Conservation (phyloP, 2,329 filamentous ascomycete genomes). For the Fusarium caatingaense region DNA sequence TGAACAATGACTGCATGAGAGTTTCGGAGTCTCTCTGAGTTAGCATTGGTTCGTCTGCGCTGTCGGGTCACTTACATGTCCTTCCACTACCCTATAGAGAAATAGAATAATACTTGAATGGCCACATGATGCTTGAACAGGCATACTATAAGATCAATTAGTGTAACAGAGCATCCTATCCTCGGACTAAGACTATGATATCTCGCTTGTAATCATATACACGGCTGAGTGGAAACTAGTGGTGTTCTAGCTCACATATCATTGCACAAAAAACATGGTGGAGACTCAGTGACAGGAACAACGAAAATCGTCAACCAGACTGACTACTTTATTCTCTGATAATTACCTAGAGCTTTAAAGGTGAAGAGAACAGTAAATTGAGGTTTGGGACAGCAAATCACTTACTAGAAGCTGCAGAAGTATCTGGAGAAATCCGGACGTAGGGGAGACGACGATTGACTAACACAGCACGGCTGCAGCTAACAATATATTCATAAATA, state of each 20-base stretch:
- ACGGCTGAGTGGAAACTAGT: background rate
- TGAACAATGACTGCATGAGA: background rate
- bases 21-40: background rate
- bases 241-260: background rate
- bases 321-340: background rate
- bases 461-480: background rate
- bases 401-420: background rate
- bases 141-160: background rate
- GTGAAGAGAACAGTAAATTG: background rate
- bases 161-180: rapidly evolving
- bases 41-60: background rate
- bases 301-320: background rate
- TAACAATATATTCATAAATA: rapidly evolving
- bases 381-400: background rate
- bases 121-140: background rate
- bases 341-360: rapidly evolving
- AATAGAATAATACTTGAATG: background rate
- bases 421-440: background rate
- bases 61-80: background rate
- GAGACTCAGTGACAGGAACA: rapidly evolving
- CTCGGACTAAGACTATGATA: background rate
- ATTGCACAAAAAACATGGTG: background rate
- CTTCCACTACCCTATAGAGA: slow-evolving; percentile 5
- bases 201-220: background rate
- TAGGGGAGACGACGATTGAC: background rate